Conservation (phyloP, 805 yeast genomes). For the Pichia cephalocereana region DNA sequence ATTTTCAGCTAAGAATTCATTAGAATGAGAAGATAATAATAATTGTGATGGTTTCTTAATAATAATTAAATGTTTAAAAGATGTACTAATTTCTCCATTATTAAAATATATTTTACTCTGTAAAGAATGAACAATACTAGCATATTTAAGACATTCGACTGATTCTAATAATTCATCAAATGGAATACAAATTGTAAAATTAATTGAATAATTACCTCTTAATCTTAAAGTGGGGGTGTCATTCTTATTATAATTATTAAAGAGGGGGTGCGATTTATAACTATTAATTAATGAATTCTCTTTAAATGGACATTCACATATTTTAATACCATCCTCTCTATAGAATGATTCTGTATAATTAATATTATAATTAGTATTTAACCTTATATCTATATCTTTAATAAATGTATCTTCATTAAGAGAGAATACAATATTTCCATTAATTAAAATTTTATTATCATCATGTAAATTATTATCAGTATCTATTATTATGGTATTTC, state of each 20-base stretch:
- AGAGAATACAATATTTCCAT: neutral
- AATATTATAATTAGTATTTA: too few species aligned
- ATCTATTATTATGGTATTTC: neutral
- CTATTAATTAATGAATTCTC: too few species aligned
- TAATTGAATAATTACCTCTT: constrained; percentile 41
- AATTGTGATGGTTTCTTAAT: constrained; percentile 35
- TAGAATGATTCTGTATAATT: too few species aligned
- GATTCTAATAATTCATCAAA: constrained; percentile 37
- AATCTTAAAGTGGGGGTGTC: too few species aligned
- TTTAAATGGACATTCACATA: too few species aligned
- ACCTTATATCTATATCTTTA: neutral
- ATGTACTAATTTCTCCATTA: too few species aligned
- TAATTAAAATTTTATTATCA: too few species aligned
- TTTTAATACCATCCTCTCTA: too few species aligned
- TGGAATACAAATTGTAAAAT: constrained; percentile 37
- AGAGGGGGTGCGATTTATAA: too few species aligned
- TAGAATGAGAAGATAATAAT: constrained; percentile 28
- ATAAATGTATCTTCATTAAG: neutral
- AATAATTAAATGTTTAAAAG: constrained; percentile 32
- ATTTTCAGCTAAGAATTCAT: constrained; percentile 38
- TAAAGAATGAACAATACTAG: constrained; percentile 34
- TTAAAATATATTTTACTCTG: constrained; percentile 12
- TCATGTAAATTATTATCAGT: neutral
- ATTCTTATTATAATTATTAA: too few species aligned
- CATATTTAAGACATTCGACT: constrained; percentile 39